Evolutionary conservation across 352 stramenopile genomes (phyloP), one percentile per base, ranked within the genome.

Genomic region (Phytophthora fragariaefolia): DNA sequence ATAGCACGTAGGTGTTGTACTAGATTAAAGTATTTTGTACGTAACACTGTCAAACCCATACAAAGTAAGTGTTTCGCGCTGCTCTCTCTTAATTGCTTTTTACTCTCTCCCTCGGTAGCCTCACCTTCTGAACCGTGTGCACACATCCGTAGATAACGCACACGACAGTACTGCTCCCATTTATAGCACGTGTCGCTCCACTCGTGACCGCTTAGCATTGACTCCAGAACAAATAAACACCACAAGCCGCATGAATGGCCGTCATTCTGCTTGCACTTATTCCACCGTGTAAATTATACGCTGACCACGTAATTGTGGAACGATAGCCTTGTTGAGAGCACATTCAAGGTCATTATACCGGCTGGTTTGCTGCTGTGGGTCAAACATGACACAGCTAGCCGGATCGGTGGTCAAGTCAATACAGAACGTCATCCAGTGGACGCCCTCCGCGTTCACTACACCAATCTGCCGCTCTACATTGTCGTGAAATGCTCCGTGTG

Each of bases 221-320:
- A 58, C 15, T 66, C 58, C n/a, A 66, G 58, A 36, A 66, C n/a
- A 66, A 54, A 52, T 9, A 59, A 17, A 20, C n/a, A 27, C 49
- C 58, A 66, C 20, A 66, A 50, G 2, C 58, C 40, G 26, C 58
- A 66, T 5, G 48, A 66, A 12, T 60, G 58, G 7, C 38, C 48
- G 30, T 59, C 38, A 0, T 54, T n/a, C 32, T 60, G 49, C n/a
- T 53, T 66, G 17, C 38, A 54, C 1, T 48, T 23, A 4, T 4
- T 13, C 49, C 49, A 66, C 3, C 38, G 28, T 3, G 10, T 32
- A 23, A 63, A 56, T 1, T 1, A 22, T 4, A 30, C 17, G 38
- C 10, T 32, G 30, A 0, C 27, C 58, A 28, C 15, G 8, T 8
- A 66, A 20, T n/a, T 60, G 48, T 0, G 58, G 38, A 22, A 60